phyloP scores from a whole-genome alignment of 2,329 filamentous ascomycete species.

The Fusarium nelsonii region DNA sequence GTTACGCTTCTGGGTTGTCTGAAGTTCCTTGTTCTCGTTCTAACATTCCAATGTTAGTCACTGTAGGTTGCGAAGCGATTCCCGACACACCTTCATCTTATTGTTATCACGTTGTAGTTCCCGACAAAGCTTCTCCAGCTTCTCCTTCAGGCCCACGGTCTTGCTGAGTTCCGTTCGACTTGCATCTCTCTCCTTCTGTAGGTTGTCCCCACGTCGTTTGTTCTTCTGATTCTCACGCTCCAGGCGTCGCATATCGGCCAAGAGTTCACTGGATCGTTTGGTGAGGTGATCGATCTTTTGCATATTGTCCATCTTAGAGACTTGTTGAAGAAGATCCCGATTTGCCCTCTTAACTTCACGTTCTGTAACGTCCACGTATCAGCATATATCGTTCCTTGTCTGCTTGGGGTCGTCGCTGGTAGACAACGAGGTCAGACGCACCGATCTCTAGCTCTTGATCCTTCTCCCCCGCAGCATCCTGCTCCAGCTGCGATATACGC shows the following conservation, averaged over 20 bases:
- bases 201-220: conserved; percentile 91
- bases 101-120: conserved; percentile 98
- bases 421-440: conserved; percentile 59
- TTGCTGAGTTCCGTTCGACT: conserved; percentile 90
- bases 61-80: not conserved
- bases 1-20: conserved; percentile 86
- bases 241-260: conserved; percentile 94
- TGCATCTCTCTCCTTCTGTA: conserved; percentile 97
- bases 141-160: conserved; percentile 91
- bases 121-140: conserved; percentile 93
- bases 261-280: conserved; percentile 89
- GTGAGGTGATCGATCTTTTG: conserved; percentile 92
- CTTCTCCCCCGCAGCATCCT: conserved; percentile 92
- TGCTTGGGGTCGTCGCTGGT: conserved; percentile 22
- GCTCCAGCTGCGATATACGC: conserved; percentile 94
- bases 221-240: conserved; percentile 96
- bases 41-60: conserved; percentile 54
- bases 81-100: conserved; percentile 83
- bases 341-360: conserved; percentile 95
- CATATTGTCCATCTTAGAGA: conserved; percentile 91
- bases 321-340: conserved; percentile 86
- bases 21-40: conserved; percentile 93
- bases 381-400: conserved; percentile 39
- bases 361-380: conserved; percentile 66
- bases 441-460: conserved; percentile 97